Base-by-base conservation (phyloP, 2,329 filamentous ascomycete species). In the Neurospora sp. region DNA sequence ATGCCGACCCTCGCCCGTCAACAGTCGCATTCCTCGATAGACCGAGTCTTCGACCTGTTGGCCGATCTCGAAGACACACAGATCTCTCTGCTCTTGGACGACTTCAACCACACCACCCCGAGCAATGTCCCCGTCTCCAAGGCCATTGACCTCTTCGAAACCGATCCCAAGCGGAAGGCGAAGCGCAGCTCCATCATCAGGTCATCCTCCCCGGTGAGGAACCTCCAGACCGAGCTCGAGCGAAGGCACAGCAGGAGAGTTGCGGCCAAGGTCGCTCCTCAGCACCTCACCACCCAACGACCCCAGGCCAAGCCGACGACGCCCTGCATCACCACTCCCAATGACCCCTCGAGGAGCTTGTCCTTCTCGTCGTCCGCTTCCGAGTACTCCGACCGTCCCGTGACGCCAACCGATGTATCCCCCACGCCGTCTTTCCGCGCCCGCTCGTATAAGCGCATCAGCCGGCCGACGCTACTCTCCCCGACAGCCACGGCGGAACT, bases 11-110 rank as follows among this genome's bases (percentile, higher is more conserved):
- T 75, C 65, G 71, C 73, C 65, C 73, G 74, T 62, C 70, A 69
- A 65, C 73, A 74, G 37, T 71, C 71, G 65, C 73, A 74, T 36
- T 75, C 75, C 52, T 76, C 75, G 8, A 73, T 76, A 69, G 75
- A 76, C 71, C 74, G 72, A 4, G 74, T 76, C 69, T 73, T 76
- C 67, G 74, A 74, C 67, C 75, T 76, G 72, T 73, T 76, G 72
- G 73, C 73, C 66, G 74, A 75, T 68, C 74, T 76, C 62, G 72
- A 74, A 68, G 75, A 76, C 8, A 70, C 36, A 46, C 72, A 76
- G 43, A 74, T 76, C 39, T 46, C 73, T 28, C 46, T 74, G 33
- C 73, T 76, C n/a, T 69, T 76, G n/a, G 75, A 76, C 69, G 75
- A 76, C 43, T 62, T 76, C 28, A 76, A 76, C 71, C 74, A 75